These are phyloP conservation scores for Entomortierella beljakovae DNA, from an alignment of 192 early-diverging fungal species.

Conservation along the genomic window DNA sequence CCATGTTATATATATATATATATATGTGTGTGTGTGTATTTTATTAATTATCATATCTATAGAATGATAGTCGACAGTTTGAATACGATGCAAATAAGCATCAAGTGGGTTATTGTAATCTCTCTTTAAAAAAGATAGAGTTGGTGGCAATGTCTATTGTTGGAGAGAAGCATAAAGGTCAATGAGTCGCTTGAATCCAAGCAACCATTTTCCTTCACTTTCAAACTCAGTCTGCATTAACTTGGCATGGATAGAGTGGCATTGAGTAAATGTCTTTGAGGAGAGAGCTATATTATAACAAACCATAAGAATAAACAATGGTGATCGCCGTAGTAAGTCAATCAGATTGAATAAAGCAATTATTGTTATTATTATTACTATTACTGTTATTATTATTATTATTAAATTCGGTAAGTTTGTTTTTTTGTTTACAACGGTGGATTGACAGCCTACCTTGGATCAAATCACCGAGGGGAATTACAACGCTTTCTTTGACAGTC, in stretches of 20 bases:
- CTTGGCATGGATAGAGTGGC: conserved; percentile 54
- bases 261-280: conserved; percentile 42
- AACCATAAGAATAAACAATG: too few relatives aligned
- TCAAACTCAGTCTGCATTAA: conserved; percentile 62
- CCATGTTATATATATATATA: too few relatives aligned
- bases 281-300: conserved; percentile 46
- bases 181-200: conserved; percentile 62
- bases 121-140: neutral
- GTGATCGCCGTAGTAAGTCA: too few relatives aligned
- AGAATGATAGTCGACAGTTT: too few relatives aligned
- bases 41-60: neutral
- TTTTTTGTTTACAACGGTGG: too few relatives aligned
- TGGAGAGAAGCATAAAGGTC: conserved; percentile 51
- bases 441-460: conserved; percentile 45
- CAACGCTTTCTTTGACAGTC: conserved; percentile 41
- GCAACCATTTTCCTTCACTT: conserved; percentile 61
- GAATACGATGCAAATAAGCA: neutral
- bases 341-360: too few relatives aligned
- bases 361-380: too few relatives aligned
- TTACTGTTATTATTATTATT: too few relatives aligned
- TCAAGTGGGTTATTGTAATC: neutral
- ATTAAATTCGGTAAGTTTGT: too few relatives aligned
- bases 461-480: conserved; percentile 40
- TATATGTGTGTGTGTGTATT: too few relatives aligned
- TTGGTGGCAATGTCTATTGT: neutral